Base-by-base conservation (phyloP, 2,329 filamentous ascomycete genomes). In the Arachnomyces sp. region DNA sequence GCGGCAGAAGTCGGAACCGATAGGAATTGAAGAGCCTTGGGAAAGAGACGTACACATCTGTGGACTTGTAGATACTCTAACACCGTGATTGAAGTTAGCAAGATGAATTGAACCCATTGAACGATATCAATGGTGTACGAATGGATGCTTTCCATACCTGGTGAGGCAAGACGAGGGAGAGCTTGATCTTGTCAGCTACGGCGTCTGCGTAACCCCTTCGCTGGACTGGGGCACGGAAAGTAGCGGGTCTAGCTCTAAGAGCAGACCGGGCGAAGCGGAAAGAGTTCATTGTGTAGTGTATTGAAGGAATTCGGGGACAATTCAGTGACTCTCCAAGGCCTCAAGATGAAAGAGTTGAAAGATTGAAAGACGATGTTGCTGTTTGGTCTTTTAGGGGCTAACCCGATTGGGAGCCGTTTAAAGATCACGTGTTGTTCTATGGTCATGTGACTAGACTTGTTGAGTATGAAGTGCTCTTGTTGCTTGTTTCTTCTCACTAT, bases 131-230 rank as follows among this genome's bases (percentile, higher is more conserved):
- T 32, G 31, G 31, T 5, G 20, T 25, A 25, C 5, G 20, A 9
- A 9, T 38, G 16, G 9, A 9, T 40, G 36, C 37, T 25, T 48
- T 42, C 46, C 84, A 71, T 87, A 96, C 92, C 88, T 95, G 85
- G 74, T 96, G 90, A 73, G 92, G 92, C 58, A 98, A 84, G 66
- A 85, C 81, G 74, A 98, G 77, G 76, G 87, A 94, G 74, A 98
- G 82, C 82, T 94, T 93, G 78, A 98, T 94, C 81, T 90, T 90
- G 77, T 90, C 85, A 61, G 81, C 72, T 57, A 87, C 81, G 55
- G 84, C 84, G 65, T 90, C 85, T 59, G 85, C 92, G 68, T 98
- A 98, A 59, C 82, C 82, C 76, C 92, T 81, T 68, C 87, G 83
- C 75, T 89, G 84, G 53, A 86, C 61, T 57, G 84, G 80, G 55